Evolutionary conservation across 2,329 filamentous ascomycete species (phyloP), one percentile per base, ranked within the genome.

Genomic region (Cladosporium sp.): DNA sequence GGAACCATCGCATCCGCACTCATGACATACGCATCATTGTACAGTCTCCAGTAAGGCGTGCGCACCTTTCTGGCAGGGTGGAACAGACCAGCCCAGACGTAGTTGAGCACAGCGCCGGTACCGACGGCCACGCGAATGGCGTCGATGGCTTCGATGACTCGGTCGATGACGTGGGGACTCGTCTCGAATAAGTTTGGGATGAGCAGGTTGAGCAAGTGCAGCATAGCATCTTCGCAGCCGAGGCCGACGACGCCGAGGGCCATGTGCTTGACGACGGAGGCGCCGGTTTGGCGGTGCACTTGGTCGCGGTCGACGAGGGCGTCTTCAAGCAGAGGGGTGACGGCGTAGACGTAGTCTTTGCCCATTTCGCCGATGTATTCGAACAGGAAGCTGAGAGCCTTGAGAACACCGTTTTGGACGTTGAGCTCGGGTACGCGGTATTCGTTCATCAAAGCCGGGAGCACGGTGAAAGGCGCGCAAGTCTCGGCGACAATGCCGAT

Each of bases 281-380:
- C 94, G 1, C 94, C 94, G 1, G 94, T 99, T 75, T 99, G 94
- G 28, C 94, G 87, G 77, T 99, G 94, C 1, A 99, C 94, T 77
- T 99, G 94, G 74, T 99, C 94, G 62, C 94, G 88, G 74, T 99
- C 94, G 75, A 97, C 97, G 62, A 99, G 86, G 2, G 95, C 94
- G 72, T 99, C 94, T 72, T 99, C 94, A 1, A 99, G 86, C 9
- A 99, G 81, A 6, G 94, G 94, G 2, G 92, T 97, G 36, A 99
- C 92, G 17, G 95, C 94, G 71, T 99, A 99, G 71, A 99, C 94
- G 73, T 99, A 99, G 75, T 99, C 94, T 78, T 97, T 99, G 64
- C 92, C 72, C 94, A 99, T 97, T 76, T 99, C 94, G 63, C 94
- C 94, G 73, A 99, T 99, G 76, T 99, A 99, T 72, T 99, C 94